phyloP scores from a whole-genome alignment of 306 rosid genomes.

The Dryas alaskensis region DNA sequence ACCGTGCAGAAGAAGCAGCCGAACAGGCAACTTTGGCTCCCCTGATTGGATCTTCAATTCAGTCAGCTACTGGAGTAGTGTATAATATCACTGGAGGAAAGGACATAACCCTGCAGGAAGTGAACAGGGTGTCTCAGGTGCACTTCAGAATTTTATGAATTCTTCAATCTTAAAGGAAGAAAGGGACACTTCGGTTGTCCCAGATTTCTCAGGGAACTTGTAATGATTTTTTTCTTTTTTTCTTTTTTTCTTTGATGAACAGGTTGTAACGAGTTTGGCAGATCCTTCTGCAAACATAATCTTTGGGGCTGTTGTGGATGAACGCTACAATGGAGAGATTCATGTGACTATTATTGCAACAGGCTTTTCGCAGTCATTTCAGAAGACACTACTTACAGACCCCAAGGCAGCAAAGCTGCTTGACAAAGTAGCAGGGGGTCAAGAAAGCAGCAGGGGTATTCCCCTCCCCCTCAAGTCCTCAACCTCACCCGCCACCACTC shows the following conservation, averaged over 20 bases:
- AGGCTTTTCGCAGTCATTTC: slow-evolving; percentile 91
- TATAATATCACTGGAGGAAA: slow-evolving; percentile 97
- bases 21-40: slow-evolving; percentile 99
- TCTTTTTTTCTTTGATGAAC: neutral
- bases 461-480: slow-evolving; percentile 49
- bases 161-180: neutral
- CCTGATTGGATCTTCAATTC: slow-evolving; percentile 91
- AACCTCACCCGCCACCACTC: slow-evolving; percentile 38
- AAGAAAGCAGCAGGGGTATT: slow-evolving; percentile 61
- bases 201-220: no score
- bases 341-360: slow-evolving; percentile 94
- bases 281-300: slow-evolving; percentile 96
- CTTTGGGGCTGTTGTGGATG: slow-evolving; percentile 95
- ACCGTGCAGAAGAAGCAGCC: slow-evolving; percentile 98
- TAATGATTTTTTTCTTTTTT: neutral
- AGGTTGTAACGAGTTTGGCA: slow-evolving; percentile 96
- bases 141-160: slow-evolving; percentile 13
- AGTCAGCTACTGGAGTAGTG: slow-evolving; percentile 96
- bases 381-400: slow-evolving; percentile 76
- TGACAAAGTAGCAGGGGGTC: slow-evolving; percentile 56
- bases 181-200: neutral
- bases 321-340: slow-evolving; percentile 87
- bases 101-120: slow-evolving; percentile 98
- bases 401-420: slow-evolving; percentile 74
- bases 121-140: slow-evolving; percentile 98